Base-by-base conservation (phyloP, 2,329 filamentous ascomycete genomes). In the Stylonectria norvegica region DNA sequence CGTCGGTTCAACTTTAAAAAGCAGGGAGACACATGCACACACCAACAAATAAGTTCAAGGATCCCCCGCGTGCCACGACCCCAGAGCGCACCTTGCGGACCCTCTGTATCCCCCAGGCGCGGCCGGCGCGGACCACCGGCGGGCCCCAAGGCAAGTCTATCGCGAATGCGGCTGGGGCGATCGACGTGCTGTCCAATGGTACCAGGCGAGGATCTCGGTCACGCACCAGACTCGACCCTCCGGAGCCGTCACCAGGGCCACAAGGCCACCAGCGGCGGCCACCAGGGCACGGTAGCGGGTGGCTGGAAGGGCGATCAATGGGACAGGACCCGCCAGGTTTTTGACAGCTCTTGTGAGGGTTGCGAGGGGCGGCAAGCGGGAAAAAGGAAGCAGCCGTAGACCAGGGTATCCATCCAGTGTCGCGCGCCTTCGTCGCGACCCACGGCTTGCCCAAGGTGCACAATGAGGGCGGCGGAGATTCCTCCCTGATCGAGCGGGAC, bases 71-170 rank as follows among this genome's bases (percentile, higher is more conserved):
- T 29, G 39, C 47, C 47, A 47, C 36, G 28, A 20, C 42, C 38
- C 19, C 5, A 17, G n/a, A 20, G 22, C 22, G 7, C n/a, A n/a
- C n/a, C n/a, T n/a, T n/a, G n/a, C n/a, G n/a, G n/a, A n/a, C n/a
- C n/a, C n/a, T n/a, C n/a, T n/a, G n/a, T n/a, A n/a, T n/a, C n/a
- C n/a, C n/a, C n/a, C n/a, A n/a, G n/a, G n/a, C n/a, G n/a, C n/a
- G n/a, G n/a, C n/a, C n/a, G n/a, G 48, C 41, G 36, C 40, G 36
- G 34, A 43, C 38, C 31, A 23, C 28, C 48, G 29, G 16, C 20
- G 14, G 45, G 17, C 42, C 22, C n/a, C 25, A 20, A 29, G 22
- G 45, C 40, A 43, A 32, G 16, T 33, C 34, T 18, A 34, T 40
- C 12, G 32, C 27, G 36, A 27, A 38, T 34, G 27, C 16, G 23